Evolutionary conservation across 2,329 filamentous ascomycete genomes (phyloP), one percentile per base, ranked within the genome.

Genomic region (Chrysoporthe austroafricana): DNA sequence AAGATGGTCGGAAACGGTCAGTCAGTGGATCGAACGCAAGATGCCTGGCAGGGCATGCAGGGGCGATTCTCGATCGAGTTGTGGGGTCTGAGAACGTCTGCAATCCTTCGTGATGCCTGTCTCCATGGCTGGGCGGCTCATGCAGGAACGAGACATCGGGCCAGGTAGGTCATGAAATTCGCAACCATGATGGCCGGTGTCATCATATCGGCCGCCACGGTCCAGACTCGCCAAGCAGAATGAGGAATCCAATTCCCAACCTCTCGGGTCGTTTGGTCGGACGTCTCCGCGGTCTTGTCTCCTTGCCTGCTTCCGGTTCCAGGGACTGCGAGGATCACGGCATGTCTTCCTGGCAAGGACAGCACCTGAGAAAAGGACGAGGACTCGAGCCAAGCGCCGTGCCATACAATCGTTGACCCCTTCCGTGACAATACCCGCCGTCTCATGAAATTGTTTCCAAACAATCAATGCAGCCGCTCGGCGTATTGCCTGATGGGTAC

Each of bases 1-100:
- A 52, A 63, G 61, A 63, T 60, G 61, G 59, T n/a, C 54, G 56
- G 43, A 54, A 54, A 48, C 46, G 61, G 63, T 26, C 54, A 16
- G 39, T 9, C n/a, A 43, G 59, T 66, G 58, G 64, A 61, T 43
- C 44, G n/a, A 32, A 62, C 50, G 56, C 48, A 65, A 63, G 56
- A 54, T 62, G 36, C 67, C 48, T 21, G 36, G 39, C 16, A n/a
- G 18, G 13, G n/a, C 48, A 16, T 26, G 39, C 16, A n/a, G 18
- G 13, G n/a, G 42, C n/a, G 44, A 48, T 43, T 34, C 60, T 48
- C 43, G 42, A 59, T 60, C 42, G 14, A 34, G 43, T 14, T 36
- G 44, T 48, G 59, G 58, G 62, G 44, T 60, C 34, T 58, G 34
- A 42, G 56, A 36, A 58, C 9, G 50, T 9, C 50, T 5, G 21